These are phyloP conservation scores for Fremontodendron californicum DNA, from an alignment of 345 rosid genomes.

Conservation along the genomic window DNA sequence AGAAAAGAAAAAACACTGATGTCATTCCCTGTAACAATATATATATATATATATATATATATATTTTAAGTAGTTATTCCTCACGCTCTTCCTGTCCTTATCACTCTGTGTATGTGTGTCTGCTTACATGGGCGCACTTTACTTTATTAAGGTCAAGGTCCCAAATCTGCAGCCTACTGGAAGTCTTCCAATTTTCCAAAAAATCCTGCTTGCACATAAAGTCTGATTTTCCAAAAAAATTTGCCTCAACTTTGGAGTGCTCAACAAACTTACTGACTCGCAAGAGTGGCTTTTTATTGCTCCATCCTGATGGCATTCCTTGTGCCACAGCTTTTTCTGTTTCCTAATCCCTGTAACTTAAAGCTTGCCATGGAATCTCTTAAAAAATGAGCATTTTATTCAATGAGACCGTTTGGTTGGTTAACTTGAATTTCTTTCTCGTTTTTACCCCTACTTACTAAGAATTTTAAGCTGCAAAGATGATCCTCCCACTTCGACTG, in stretches of 20 bases:
- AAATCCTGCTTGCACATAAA: neutral
- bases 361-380: neutral
- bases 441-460: neutral
- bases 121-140: neutral
- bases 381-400: neutral
- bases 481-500: neutral
- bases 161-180: neutral
- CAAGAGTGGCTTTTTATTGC: neutral
- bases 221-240: neutral
- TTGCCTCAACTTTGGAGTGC: neutral
- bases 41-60: too few species aligned
- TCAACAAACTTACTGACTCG: neutral
- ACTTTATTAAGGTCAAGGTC: neutral
- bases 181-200: neutral
- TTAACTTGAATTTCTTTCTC: neutral
- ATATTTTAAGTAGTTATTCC: neutral
- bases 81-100: neutral
- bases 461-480: neutral
- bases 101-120: neutral
- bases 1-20: neutral
- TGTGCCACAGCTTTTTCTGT: conserved; percentile 1
- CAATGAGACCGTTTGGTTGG: neutral
- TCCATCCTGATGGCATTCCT: neutral
- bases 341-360: neutral
- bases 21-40: neutral